Evolutionary conservation across 2,329 filamentous ascomycete genomes (phyloP).

Genomic region (Colletotrichum sansevieriae): DNA sequence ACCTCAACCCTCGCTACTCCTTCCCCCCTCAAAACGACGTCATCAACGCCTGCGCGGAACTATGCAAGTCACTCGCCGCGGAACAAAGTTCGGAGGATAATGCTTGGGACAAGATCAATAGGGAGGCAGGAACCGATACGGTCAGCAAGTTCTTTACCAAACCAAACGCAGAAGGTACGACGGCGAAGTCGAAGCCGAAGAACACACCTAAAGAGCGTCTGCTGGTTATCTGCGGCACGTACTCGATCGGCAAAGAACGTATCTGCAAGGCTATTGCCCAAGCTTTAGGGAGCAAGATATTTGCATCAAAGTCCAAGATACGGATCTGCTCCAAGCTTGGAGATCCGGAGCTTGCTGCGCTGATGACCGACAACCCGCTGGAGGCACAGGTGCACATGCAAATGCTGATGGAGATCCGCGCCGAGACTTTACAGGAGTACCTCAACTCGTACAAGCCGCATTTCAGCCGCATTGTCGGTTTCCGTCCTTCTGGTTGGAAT

Average conservation of each 20-base stretch:
- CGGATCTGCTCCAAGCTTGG: constrained; percentile 87
- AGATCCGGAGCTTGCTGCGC: constrained; percentile 81
- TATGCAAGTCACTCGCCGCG: constrained; percentile 83
- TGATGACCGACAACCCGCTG: constrained; percentile 83
- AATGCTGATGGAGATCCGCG: constrained; percentile 91
- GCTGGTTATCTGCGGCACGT: constrained; percentile 94
- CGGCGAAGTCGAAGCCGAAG: constrained; percentile 47
- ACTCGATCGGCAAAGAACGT: constrained; percentile 97
- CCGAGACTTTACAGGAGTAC: constrained; percentile 92
- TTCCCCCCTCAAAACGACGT: constrained; percentile 93
- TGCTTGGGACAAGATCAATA: constrained; percentile 60
- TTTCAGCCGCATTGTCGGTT: constrained; percentile 89
- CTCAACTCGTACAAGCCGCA: constrained; percentile 82
- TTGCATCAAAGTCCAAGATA: constrained; percentile 84
- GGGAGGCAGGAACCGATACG: constrained; percentile 55
- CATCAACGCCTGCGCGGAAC: constrained; percentile 86
- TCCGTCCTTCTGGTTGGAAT: constrained; percentile 94
- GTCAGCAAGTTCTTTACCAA: constrained; percentile 68
- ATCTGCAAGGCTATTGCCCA: constrained; percentile 94
- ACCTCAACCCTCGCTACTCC: constrained; percentile 93
- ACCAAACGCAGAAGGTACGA: constrained; percentile 48
- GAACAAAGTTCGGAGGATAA: constrained; percentile 66
- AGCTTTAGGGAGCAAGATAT: constrained; percentile 89
- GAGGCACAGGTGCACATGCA: constrained; percentile 99
- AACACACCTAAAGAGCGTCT: constrained; percentile 68